Conservation (phyloP, 768 basidiomycete genomes). For the Mycena latifolia region DNA sequence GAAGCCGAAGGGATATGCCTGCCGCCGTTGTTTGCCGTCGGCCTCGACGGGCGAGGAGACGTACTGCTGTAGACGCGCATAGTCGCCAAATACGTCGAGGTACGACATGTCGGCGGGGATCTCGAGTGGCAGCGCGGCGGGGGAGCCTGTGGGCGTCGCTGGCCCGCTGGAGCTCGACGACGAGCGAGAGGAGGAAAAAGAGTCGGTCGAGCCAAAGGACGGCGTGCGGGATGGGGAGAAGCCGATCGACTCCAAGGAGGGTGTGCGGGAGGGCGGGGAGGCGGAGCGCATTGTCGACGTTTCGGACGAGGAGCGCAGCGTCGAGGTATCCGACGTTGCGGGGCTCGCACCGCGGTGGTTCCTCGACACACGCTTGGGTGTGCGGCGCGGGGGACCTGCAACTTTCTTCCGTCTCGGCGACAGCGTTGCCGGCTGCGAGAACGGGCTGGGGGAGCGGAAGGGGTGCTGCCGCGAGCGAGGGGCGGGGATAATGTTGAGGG, state of each 20-base stretch:
- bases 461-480: conserved; percentile 30
- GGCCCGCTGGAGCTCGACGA: conserved; percentile 33
- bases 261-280: conserved; percentile 29
- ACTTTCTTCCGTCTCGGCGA: conserved; percentile 23
- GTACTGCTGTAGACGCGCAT: background rate
- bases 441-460: conserved; percentile 38
- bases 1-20: conserved; percentile 20
- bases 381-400: conserved; percentile 28
- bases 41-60: conserved; percentile 8
- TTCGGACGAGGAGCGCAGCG: background rate
- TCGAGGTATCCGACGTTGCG: conserved; percentile 17
- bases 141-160: conserved; percentile 26
- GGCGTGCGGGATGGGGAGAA: conserved; percentile 30
- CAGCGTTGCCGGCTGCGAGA: conserved; percentile 12
- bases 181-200: conserved; percentile 18
- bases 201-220: conserved; percentile 24
- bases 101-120: background rate
- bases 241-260: conserved; percentile 22
- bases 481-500: conserved; percentile 27
- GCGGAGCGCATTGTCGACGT: conserved; percentile 11
- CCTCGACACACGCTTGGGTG: conserved; percentile 19
- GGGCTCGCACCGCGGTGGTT: conserved; percentile 25
- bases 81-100: conserved; percentile 14
- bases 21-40: conserved; percentile 10
- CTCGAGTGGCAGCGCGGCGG: conserved; percentile 24